Conservation (phyloP, 192 early-diverging fungal species). For the Coemansia sp. region DNA sequence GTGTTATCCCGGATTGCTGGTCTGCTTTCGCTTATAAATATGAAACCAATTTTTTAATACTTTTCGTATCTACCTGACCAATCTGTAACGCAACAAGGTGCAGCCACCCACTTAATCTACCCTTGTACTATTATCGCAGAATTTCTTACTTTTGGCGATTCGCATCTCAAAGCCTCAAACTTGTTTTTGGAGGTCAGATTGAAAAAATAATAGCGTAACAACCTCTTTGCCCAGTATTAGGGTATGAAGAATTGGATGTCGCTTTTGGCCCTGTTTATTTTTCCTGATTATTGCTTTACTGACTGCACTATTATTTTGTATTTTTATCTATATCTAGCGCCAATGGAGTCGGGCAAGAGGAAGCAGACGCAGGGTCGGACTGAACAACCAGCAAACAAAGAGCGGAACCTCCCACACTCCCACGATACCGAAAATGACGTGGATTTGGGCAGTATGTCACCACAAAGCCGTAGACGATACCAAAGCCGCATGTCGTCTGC, state of each 20-base stretch:
- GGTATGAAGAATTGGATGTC: not conserved
- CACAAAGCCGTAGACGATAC: conserved; percentile 42
- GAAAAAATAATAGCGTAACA: too few species aligned
- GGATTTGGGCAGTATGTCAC: conserved; percentile 26
- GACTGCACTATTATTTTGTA: not conserved
- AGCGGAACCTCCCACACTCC: not conserved
- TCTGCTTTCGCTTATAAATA: too few species aligned
- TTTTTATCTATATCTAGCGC: not conserved
- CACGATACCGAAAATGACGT: not conserved
- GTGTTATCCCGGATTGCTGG: too few species aligned
- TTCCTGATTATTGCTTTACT: not conserved
- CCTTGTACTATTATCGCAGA: too few species aligned
- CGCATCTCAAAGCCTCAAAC: not conserved
- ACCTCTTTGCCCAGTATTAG: not conserved
- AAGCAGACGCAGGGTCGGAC: not conserved
- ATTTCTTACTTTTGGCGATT: not conserved
- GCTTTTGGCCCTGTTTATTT: not conserved
- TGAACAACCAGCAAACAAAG: not conserved
- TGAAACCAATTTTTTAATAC: too few species aligned
- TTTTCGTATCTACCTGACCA: too few species aligned
- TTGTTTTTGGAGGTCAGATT: not conserved
- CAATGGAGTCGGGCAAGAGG: conserved; percentile 2
- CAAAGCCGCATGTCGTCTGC: conserved; percentile 49
- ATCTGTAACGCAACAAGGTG: too few species aligned
- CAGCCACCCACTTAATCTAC: too few species aligned